Evolutionary conservation across 257 asterid species (phyloP).

Genomic region (Solanum neorickii): DNA sequence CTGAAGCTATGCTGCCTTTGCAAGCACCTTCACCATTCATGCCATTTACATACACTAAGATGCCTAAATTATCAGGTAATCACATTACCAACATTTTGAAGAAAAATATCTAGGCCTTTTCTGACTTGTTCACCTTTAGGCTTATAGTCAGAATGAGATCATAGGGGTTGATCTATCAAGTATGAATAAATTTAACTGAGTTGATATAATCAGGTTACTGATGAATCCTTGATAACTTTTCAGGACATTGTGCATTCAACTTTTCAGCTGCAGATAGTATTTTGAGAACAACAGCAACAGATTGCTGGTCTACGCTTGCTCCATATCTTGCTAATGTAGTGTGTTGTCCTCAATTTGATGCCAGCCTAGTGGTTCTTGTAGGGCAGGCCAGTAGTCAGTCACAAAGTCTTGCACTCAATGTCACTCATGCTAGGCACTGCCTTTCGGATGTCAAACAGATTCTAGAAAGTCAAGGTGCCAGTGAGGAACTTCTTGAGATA

Average conservation of each 20-base stretch:
- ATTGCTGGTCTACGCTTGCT: constrained; percentile 29
- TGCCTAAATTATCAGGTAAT: constrained; percentile 25
- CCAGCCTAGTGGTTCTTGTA: constrained; percentile 13
- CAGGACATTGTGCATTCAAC: constrained; percentile 21
- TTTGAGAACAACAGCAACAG: constrained; percentile 11
- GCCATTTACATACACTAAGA: constrained; percentile 11
- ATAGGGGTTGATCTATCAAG: neutral
- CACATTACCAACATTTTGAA: neutral
- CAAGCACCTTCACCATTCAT: constrained; percentile 18
- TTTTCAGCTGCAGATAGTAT: constrained; percentile 11
- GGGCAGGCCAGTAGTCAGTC: constrained; percentile 13
- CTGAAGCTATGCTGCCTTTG: neutral
- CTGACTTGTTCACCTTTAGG: neutral
- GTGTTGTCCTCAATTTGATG: constrained; percentile 26
- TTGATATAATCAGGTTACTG: neutral
- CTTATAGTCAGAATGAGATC: neutral
- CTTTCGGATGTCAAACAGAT: constrained; percentile 21
- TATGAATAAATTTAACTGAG: neutral
- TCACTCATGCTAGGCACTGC: constrained; percentile 22
- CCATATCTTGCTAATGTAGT: constrained; percentile 21
- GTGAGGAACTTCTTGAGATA: constrained; percentile 11
- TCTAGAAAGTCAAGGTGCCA: constrained; percentile 21
- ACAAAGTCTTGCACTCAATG: constrained; percentile 4
- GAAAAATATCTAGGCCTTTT: neutral
- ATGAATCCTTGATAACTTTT: neutral